A percentile compares a stretch with the other conserved stretches of the same genome.
Evolutionary conservation across 371 early-diverging fungal species (phyloP).

Genomic region (Mucor ambiguus): DNA sequence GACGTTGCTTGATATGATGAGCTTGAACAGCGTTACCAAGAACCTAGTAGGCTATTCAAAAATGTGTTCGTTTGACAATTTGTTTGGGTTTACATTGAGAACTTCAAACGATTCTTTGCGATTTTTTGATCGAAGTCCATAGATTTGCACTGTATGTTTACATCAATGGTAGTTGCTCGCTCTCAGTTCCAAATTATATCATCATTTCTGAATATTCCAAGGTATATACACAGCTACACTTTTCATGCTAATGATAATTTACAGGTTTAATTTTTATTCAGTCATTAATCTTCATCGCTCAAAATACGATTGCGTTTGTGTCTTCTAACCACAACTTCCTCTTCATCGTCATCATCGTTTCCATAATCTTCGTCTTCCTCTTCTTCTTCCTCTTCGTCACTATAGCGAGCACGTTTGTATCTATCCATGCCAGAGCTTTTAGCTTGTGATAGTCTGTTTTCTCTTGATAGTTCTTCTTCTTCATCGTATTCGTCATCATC

Average conservation of each 20-base stretch:
- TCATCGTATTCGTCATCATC: constrained; percentile 47
- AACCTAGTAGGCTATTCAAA: background rate
- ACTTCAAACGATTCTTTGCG: no score
- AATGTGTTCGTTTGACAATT: background rate
- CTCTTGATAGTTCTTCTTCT: constrained; percentile 40
- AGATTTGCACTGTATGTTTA: background rate
- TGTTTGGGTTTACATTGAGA: background rate
- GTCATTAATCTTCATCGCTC: constrained; percentile 31
- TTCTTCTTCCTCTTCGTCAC: constrained; percentile 32
- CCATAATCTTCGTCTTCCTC: constrained; percentile 37
- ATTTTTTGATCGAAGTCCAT: background rate
- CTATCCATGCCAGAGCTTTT: constrained; percentile 35
- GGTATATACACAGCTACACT: background rate
- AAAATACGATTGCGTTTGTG: constrained; percentile 32
- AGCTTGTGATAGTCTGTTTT: constrained; percentile 30
- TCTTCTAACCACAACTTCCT: constrained; percentile 32
- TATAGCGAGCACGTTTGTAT: constrained; percentile 26
- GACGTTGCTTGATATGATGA: background rate
- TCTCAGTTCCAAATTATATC: background rate
- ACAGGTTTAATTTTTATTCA: background rate
- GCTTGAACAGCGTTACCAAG: background rate
- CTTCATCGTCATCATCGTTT: constrained; percentile 41
- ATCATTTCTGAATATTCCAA: background rate
- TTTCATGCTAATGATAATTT: background rate
- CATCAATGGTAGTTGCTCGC: background rate